Evolutionary conservation across 1,139 yeast genomes (phyloP), one percentile per base, ranked within the genome.

Genomic region (Diutina neorugosa): DNA sequence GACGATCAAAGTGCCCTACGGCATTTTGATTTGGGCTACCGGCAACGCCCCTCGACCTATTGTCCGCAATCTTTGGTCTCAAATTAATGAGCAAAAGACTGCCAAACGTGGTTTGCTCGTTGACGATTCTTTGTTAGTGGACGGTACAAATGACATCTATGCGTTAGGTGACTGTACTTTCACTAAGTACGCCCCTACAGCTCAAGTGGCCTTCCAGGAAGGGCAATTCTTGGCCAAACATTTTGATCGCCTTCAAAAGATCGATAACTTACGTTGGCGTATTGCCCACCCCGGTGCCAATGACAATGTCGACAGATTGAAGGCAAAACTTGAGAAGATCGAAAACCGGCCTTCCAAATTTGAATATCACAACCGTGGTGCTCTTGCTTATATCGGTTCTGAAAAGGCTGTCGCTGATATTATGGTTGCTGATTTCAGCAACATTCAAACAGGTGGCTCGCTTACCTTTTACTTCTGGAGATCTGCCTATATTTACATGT

Each of bases 141-240:
- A 87, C 63, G 98, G 98, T 64, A 79, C 93, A 51, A 79, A 80
- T 61, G 88, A 88, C 60, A 82, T 91, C 61, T 91, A 77, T 71
- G 97, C 96, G 51, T 71, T 91, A 57, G 98, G 98, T 65, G 98
- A 91, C 73, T 90, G 97, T 76, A 86, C 96, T 51, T 81, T 84
- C 69, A 86, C 94, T 60, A 90, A 90, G 67, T 82, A 79, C 60
- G 95, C 96, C 52, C 97, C 98, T 60, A 91, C 97, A 55, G 98
- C 96, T 52, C 97, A 91, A 76, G 97, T 90, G 56, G 98, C 98
- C 51, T 84, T 89, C 73, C 97, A 91, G 74, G 93, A 90, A 71
- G 97, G 96, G 64, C 76, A 77, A 58, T 91, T 81, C 70, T 80
- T 91, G 61, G 94, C 93, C 52, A 74, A 75, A 44, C 79, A 81